Conservation (phyloP, 371 early-diverging fungal species). For the Mortierella sp. region DNA sequence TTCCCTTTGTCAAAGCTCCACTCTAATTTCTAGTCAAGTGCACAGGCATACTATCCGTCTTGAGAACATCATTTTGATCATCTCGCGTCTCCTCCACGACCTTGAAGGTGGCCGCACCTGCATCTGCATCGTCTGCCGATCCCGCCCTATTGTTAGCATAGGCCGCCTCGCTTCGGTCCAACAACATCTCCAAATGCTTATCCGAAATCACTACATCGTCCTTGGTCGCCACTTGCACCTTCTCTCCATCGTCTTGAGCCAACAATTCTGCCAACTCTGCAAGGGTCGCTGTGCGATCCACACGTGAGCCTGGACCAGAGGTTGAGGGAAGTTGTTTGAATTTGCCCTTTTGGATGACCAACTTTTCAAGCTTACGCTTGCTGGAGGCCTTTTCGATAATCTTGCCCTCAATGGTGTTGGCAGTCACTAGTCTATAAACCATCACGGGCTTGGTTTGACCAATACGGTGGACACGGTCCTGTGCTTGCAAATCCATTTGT, state of each 20-base stretch:
- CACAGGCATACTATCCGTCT: too few relatives aligned
- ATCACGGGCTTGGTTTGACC: slow-evolving; percentile 94
- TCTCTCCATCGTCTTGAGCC: slow-evolving; percentile 72
- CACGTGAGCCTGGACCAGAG: slow-evolving; percentile 18
- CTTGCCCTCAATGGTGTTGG: slow-evolving; percentile 87
- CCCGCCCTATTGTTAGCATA: slow-evolving; percentile 52
- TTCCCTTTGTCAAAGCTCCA: too few relatives aligned
- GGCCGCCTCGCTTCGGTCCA: slow-evolving; percentile 74
- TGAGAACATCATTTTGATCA: slow-evolving; percentile 52
- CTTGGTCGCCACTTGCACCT: slow-evolving; percentile 69
- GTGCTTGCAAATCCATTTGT: slow-evolving; percentile 97
- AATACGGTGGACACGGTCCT: slow-evolving; percentile 97
- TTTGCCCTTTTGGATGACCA: slow-evolving; percentile 85
- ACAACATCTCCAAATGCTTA: slow-evolving; percentile 70
- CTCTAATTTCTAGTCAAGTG: too few relatives aligned
- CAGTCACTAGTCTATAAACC: slow-evolving; percentile 89
- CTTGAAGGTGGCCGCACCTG: slow-evolving; percentile 47
- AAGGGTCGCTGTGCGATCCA: slow-evolving; percentile 53
- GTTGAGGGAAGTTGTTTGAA: slow-evolving; percentile 67
- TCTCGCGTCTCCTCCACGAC: slow-evolving; percentile 53
- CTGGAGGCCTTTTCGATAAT: slow-evolving; percentile 82
- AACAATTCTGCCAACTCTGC: slow-evolving; percentile 82
- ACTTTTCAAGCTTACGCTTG: slow-evolving; percentile 91
- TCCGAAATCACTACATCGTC: slow-evolving; percentile 77
- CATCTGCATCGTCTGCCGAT: slow-evolving; percentile 19